phyloP scores from a whole-genome alignment of 441 rosid species.

The Heliophila coronopifolia region DNA sequence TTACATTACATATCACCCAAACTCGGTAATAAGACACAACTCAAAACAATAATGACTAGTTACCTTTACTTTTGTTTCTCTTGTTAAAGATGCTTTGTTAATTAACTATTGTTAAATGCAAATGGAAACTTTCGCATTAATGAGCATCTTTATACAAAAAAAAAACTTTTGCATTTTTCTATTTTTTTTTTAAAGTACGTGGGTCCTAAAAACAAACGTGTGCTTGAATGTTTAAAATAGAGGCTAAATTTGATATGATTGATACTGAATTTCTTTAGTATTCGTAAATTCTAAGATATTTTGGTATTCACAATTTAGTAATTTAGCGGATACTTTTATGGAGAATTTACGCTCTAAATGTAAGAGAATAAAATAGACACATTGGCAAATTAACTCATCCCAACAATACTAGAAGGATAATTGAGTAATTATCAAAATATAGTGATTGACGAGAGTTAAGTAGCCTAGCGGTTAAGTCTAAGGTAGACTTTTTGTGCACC shows the following conservation, averaged over 20 bases:
- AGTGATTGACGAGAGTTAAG: too few relatives aligned
- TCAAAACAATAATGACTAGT: slow-evolving; percentile 6
- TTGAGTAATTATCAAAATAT: too few relatives aligned
- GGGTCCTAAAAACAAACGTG: slow-evolving; percentile 28
- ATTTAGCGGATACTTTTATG: too few relatives aligned
- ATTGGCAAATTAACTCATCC: too few relatives aligned
- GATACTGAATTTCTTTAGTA: slow-evolving; percentile 12
- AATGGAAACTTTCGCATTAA: slow-evolving; percentile 10
- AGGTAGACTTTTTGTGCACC: too few relatives aligned
- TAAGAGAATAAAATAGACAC: too few relatives aligned
- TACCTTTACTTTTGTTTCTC: background rate
- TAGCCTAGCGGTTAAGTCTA: too few relatives aligned
- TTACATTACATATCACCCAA: slow-evolving; percentile 18
- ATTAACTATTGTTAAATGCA: background rate
- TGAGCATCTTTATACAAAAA: slow-evolving; percentile 3
- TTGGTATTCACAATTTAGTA: background rate
- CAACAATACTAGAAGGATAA: too few relatives aligned
- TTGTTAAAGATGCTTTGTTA: slow-evolving; percentile 5
- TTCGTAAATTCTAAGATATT: slow-evolving; percentile 10
- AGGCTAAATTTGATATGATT: slow-evolving; percentile 25
- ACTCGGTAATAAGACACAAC: slow-evolving; percentile 17
- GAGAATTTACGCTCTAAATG: too few relatives aligned
- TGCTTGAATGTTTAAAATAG: slow-evolving; percentile 16
- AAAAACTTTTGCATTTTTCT: too few relatives aligned
- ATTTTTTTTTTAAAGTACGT: slow-evolving; percentile 10